Evolutionary conservation across 2,329 filamentous ascomycete genomes (phyloP), one percentile per base, ranked within the genome.

Genomic region (Colletotrichum spaethianum): DNA sequence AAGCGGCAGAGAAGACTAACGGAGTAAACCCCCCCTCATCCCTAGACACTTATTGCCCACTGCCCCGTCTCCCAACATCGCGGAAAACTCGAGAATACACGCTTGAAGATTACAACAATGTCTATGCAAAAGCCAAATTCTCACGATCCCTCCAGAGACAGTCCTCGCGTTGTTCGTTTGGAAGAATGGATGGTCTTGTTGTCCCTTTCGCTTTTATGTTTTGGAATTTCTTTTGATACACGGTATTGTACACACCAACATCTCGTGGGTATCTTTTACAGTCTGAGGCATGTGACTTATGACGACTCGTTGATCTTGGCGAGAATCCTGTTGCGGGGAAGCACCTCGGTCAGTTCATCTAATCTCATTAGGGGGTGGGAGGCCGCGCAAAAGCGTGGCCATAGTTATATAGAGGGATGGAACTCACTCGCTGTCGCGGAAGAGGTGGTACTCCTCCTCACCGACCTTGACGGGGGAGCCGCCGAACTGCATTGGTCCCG

Each of bases 371-470:
- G 6, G 2, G n/a, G 1, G 26, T 26, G 31, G 53, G n/a, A 38
- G 7, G n/a, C 53, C 33, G 55, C 55, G 6, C 8, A 26, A 7
- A 50, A 7, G 33, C 9, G 33, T 36, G 20, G 20, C 18, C 3
- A 46, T 9, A 18, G n/a, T 8, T 12, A 26, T 28, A 9, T 28
- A 28, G 8, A 38, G n/a, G 31, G 31, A 12, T 33, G 14, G 2
- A 63, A 93, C 95, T 86, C 92, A 98, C 96, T 99, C 96, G 88
- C 95, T 93, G 86, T 99, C 96, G 80, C 96, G 91, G 93, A 98
- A 99, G 76, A 99, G 91, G 75, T 93, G 92, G 88, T 91, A 98
- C 87, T 99, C 96, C 77, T 98, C 95, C 79, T 99, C 96, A 78
- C 96, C 96, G 78, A 98, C 94, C 91, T 98, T 98, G 84, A 99